Base-by-base conservation (phyloP, 345 rosid species). In the Aurinia saxatilis region DNA sequence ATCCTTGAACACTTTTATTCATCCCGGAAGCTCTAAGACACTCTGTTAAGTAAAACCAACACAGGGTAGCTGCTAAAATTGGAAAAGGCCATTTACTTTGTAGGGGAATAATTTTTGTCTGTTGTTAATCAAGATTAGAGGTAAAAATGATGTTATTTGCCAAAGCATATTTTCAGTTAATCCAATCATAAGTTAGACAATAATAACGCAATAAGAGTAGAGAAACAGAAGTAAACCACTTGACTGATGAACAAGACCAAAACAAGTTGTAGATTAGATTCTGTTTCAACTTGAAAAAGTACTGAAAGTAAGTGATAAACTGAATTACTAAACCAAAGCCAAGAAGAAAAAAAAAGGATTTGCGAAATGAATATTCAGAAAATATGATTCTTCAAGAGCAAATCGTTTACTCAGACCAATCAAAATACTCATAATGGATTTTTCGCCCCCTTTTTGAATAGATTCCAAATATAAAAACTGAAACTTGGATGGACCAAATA, bases 221-320 rank as follows among this genome's bases (percentile, higher is more conserved):
- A 35, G 34, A 51, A 60, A 25, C 50, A 15, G 42, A 49, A 39
- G 27, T 27, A 45, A 52, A 45, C 14, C 3, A 60, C 25, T 45
- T 51, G 42, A 50, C 17, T 50, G 54, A 53, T 60, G 62, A 50
- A n/a, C n/a, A n/a, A n/a, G n/a, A n/a, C n/a, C n/a, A n/a, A n/a
- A n/a, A n/a, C n/a, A n/a, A n/a, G n/a, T n/a, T n/a, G n/a, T n/a
- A 50, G 34, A 51, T 17, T 34, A 41, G 60, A 60, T 60, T 51
- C 17, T 11, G 15, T 51, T 15, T 51, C 49, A 44, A 25, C 49
- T 44, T 33, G 25, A 33, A 37, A 12, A 66, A 46, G 39, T 29
- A 52, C 17, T 31, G 41, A 17, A 63, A 63, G 35, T 29, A 30
- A 64, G 57, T 53, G 46, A 23, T 33, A 44, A 52, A 19, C 51